Base-by-base conservation (phyloP, 2,329 filamentous ascomycete genomes). In the Ophiostoma sp. region DNA sequence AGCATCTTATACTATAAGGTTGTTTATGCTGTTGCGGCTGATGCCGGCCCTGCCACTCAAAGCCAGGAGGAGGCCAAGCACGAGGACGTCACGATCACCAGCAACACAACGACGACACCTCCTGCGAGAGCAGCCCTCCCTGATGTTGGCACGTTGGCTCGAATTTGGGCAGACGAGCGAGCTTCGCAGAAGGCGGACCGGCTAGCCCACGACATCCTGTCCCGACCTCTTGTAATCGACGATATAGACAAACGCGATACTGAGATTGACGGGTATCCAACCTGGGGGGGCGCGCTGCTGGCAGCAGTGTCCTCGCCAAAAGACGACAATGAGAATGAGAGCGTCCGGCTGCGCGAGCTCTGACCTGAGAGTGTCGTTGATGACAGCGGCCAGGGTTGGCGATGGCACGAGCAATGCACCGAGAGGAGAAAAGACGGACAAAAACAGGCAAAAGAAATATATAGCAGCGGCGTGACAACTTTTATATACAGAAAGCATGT, bases 401-500 rank as follows among this genome's bases (percentile, higher is more conserved):
- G 13, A 62, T 33, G 7, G 27, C 52, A 4, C 17, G 11, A 57
- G n/a, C 1, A 15, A 20, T 23, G 11, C 13, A 54, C 48, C 48
- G n/a, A 54, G n/a, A 4, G 2, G 23, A 31, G 2, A 60, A 27
- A 15, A 54, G 52, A 31, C 27, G 27, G 27, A 48, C 13, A 48
- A 54, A 23, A 11, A 31, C 3, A 17, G 17, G 11, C 27, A 3
- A 62, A 62, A n/a, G 20, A 31, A n/a, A 8, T 33, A 62, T 62
- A 35, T 62, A 62, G 57, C 27, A 33, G n/a, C 10, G 8, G 13
- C 52, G 52, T 13, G 52, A 31, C 52, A 31, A 27, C 52, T 57
- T 27, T 27, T 57, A 57, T 57, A 57, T 57, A 57, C 52, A 57
- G 23, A 57, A 13, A 57, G 52, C 52, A 27, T 31, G 52, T 57